Percentiles rank a stretch among this genome's conserved stretches.
Evolutionary conservation across 495 filamentous ascomycete genomes (phyloP).

Genomic region (Xylaria palmicola): DNA sequence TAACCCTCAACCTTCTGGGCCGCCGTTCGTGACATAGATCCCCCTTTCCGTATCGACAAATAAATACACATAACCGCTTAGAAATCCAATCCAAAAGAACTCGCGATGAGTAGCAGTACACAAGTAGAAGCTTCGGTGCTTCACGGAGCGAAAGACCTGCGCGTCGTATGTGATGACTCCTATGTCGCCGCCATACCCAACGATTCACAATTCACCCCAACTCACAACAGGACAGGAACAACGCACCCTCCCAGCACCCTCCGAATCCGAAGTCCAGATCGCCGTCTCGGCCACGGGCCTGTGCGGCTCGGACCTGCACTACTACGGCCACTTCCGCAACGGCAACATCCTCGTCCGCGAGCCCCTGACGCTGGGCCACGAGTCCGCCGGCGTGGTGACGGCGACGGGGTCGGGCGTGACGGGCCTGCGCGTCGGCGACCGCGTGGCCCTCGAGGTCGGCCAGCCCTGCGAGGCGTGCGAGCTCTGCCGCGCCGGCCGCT

Average conservation of each 20-base stretch:
- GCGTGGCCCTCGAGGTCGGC: slow-evolving; percentile 82
- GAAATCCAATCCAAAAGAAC: not conserved
- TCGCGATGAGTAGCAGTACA: slow-evolving; percentile 18
- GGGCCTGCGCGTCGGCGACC: slow-evolving; percentile 57
- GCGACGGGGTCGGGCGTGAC: slow-evolving; percentile 50
- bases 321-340: slow-evolving; percentile 66
- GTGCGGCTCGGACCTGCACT: slow-evolving; percentile 70
- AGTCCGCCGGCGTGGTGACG: slow-evolving; percentile 57
- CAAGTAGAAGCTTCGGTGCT: slow-evolving; percentile 64
- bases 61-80: not conserved
- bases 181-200: not conserved
- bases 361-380: slow-evolving; percentile 63
- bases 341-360: slow-evolving; percentile 64
- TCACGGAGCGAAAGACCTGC: slow-evolving; percentile 66
- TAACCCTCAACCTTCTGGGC: not conserved
- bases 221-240: slow-evolving; percentile 39
- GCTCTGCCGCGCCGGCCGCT: slow-evolving; percentile 65
- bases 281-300: slow-evolving; percentile 59
- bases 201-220: not conserved
- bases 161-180: slow-evolving; percentile 51
- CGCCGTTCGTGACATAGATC: not conserved
- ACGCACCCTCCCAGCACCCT: slow-evolving; percentile 41
- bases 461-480: slow-evolving; percentile 69
- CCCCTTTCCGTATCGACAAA: not conserved
- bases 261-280: slow-evolving; percentile 55